Evolutionary conservation across 495 filamentous ascomycete genomes (phyloP), one percentile per base, ranked within the genome.

Genomic region (Aspergillus indologenus): DNA sequence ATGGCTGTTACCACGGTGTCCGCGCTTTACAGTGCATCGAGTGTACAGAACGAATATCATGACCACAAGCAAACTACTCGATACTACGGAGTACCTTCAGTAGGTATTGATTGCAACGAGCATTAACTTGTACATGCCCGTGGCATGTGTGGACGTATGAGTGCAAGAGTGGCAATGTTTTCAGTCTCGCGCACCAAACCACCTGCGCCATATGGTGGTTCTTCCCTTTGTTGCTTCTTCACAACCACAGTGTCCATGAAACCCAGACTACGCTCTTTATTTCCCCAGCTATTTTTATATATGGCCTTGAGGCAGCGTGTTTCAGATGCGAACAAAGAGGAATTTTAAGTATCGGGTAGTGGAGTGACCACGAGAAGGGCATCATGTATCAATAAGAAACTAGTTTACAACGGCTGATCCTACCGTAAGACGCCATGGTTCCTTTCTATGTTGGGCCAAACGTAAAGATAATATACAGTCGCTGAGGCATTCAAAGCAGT

Each of bases 381-480:
- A 11, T 11, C 7, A 9, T 15, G 34, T 15, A 40, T 40, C 34
- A 40, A 40, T 40, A 40, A 11, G 5, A 40, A 40, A 40, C 34
- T 51, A 5, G 23, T 29, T 31, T 51, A 29, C 24, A 24, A 51
- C 24, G 23, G 48, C 48, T 29, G 48, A 23, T n/a, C 48, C 29
- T n/a, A 9, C 23, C 22, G 48, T 40, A 40, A 15, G 48, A 31
- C 48, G 48, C 48, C 23, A n/a, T 40, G 34, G 2, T 40, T 23
- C 29, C 48, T 29, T 51, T 51, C 48, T 51, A 51, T 51, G 29
- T 51, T 51, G 48, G n/a, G 34, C 48, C 48, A 50, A 45, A 52
- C 21, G 47, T 23, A 56, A 56, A 19, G 23, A 40, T 62, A 62
- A 62, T 62, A 49, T 62, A 62, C 61, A 62, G 42, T 40, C 53